Conservation (phyloP, 1,139 yeast species). For the Pneumocystis oryctolagi region DNA sequence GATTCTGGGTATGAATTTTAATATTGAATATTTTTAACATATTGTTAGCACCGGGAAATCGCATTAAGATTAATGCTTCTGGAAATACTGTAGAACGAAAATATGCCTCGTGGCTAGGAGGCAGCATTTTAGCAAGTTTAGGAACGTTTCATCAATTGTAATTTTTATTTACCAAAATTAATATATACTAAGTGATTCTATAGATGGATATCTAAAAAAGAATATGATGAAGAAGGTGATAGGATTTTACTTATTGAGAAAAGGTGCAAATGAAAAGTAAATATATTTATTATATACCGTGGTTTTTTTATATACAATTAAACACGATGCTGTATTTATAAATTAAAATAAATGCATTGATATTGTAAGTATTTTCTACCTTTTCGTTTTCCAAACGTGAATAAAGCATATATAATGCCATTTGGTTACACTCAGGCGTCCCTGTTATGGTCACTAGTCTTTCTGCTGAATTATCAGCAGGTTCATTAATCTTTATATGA, state of each 20-base stretch:
- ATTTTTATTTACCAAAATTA: background rate
- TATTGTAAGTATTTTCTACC: background rate
- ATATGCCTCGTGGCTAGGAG: conserved; percentile 90
- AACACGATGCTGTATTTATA: background rate
- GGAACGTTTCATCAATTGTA: conserved; percentile 80
- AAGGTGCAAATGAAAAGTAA: conserved; percentile 22
- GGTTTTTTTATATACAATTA: background rate
- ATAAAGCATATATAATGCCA: conserved; percentile 35
- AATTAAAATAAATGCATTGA: background rate
- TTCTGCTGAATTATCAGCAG: conserved; percentile 25
- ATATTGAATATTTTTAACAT: background rate
- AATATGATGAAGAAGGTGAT: conserved; percentile 86
- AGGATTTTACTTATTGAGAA: conserved; percentile 25
- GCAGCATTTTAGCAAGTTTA: conserved; percentile 75
- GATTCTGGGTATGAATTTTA: conserved; percentile 17
- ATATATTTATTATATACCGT: background rate
- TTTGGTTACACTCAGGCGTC: conserved; percentile 50
- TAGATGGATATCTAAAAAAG: conserved; percentile 75
- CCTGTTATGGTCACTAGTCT: conserved; percentile 62
- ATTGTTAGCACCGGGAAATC: conserved; percentile 70
- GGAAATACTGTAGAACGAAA: conserved; percentile 75
- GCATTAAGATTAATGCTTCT: conserved; percentile 73
- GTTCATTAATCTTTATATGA: conserved; percentile 55
- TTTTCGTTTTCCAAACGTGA: conserved; percentile 1
- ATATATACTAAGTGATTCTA: conserved; percentile 22